These are phyloP conservation scores for Paralagenidium karlingii DNA, from an alignment of 352 stramenopile genomes.

Conservation along the genomic window DNA sequence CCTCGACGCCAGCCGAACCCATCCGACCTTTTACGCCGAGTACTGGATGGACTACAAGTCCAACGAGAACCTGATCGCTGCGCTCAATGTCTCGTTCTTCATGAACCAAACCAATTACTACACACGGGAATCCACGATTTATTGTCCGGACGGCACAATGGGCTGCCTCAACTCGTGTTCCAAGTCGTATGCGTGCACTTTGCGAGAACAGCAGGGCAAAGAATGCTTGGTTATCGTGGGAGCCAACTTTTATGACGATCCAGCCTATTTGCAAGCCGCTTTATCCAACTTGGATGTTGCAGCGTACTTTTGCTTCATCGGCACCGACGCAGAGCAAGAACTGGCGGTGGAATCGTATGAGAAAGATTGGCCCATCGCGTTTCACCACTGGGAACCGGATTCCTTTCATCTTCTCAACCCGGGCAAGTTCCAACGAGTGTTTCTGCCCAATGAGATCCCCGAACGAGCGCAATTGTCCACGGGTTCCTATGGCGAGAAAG, in stretches of 20 bases:
- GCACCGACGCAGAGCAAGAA: constrained; percentile 16
- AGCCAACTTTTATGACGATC: constrained; percentile 27
- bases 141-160: constrained; percentile 14
- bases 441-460: constrained; percentile 15
- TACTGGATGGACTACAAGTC: constrained; percentile 40
- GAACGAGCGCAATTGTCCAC: constrained; percentile 18
- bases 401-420: constrained; percentile 24
- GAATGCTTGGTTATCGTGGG: constrained; percentile 29
- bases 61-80: constrained; percentile 19
- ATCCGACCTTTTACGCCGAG: constrained; percentile 17
- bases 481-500: constrained; percentile 25
- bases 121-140: constrained; percentile 6
- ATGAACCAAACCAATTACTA: constrained; percentile 10
- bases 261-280: constrained; percentile 21
- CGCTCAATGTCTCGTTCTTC: constrained; percentile 11
- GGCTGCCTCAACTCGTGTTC: constrained; percentile 35
- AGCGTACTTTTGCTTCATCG: constrained; percentile 54
- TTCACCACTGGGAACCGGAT: constrained; percentile 44
- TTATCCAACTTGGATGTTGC: constrained; percentile 31
- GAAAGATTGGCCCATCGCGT: constrained; percentile 15
- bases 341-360: constrained; percentile 18
- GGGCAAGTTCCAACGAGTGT: constrained; percentile 22
- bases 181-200: constrained; percentile 23
- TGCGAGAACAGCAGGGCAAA: constrained; percentile 11
- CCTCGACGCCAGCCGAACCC: constrained; percentile 9